phyloP scores from a whole-genome alignment of 1,284 basidiomycete species.

The Amanita bisporigera region DNA sequence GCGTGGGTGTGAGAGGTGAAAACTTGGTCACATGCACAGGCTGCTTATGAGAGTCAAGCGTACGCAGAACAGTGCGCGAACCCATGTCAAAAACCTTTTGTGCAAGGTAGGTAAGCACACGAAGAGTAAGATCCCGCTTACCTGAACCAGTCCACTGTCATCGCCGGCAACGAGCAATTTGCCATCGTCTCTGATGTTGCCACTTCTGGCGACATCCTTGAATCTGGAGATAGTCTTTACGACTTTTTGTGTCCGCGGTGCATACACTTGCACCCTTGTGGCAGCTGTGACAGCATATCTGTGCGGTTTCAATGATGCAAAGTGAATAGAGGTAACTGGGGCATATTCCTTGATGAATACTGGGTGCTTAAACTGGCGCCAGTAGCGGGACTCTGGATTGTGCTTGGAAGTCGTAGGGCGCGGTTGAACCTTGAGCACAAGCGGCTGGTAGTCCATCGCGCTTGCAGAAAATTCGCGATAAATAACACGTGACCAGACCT shows the following conservation, averaged over 20 bases:
- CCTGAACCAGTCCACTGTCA: slow-evolving; percentile 93
- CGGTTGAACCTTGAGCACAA: slow-evolving; percentile 64
- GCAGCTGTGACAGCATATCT: slow-evolving; percentile 96
- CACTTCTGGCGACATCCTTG: slow-evolving; percentile 93
- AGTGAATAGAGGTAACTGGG: slow-evolving; percentile 91
- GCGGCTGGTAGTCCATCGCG: slow-evolving; percentile 79
- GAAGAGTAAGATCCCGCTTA: slow-evolving; percentile 31
- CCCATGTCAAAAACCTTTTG: slow-evolving; percentile 91
- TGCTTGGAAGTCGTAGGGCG: slow-evolving; percentile 64
- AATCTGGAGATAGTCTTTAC: slow-evolving; percentile 97
- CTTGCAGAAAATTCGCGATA: not conserved
- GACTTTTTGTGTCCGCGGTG: slow-evolving; percentile 93
- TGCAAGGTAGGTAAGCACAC: slow-evolving; percentile 13
- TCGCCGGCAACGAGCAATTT: slow-evolving; percentile 96
- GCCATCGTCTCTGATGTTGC: slow-evolving; percentile 88
- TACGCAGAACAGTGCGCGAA: slow-evolving; percentile 92
- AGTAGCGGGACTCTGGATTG: slow-evolving; percentile 75
- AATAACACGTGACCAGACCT: slow-evolving; percentile 9
- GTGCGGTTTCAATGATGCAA: slow-evolving; percentile 85
- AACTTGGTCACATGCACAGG: slow-evolving; percentile 96
- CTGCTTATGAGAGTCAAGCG: slow-evolving; percentile 92
- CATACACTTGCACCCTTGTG: slow-evolving; percentile 95
- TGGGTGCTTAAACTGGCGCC: slow-evolving; percentile 83
- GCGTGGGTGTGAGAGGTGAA: slow-evolving; percentile 80
- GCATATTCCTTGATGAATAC: slow-evolving; percentile 96